phyloP scores from a whole-genome alignment of 169 alveolate genomes.

The Plasmodium vivax region DNA sequence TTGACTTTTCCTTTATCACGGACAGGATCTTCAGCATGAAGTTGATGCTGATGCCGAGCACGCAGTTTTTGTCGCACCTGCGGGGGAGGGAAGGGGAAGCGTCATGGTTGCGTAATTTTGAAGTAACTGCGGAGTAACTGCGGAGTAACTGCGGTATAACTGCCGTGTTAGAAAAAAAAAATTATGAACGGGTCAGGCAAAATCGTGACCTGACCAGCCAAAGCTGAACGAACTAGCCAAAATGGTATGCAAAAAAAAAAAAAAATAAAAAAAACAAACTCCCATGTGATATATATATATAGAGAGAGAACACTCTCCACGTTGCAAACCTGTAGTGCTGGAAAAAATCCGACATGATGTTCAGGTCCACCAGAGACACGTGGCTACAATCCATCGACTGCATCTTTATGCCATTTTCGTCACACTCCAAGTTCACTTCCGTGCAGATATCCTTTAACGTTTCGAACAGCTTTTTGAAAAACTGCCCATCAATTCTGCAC shows the following conservation, averaged over 20 bases:
- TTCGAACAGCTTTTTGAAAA: conserved; percentile 84
- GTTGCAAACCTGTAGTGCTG: conserved; percentile 84
- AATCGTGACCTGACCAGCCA: background rate
- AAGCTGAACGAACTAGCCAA: background rate
- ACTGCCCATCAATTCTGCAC: conserved; percentile 85
- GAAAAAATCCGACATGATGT: conserved; percentile 89
- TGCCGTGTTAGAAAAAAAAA: background rate
- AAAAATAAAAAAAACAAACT: background rate
- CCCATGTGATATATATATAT: background rate
- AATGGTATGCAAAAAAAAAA: background rate
- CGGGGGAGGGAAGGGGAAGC: background rate
- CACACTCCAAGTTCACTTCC: conserved; percentile 91
- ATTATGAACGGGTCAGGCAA: background rate
- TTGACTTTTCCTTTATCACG: conserved; percentile 83
- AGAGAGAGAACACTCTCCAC: background rate
- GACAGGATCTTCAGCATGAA: conserved; percentile 85
- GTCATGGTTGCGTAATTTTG: background rate
- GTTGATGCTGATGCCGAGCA: conserved; percentile 82
- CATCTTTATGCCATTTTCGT: conserved; percentile 89
- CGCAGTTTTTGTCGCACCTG: conserved; percentile 89
- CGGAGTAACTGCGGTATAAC: too few relatives aligned
- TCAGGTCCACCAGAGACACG: conserved; percentile 89
- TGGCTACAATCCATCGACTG: conserved; percentile 94
- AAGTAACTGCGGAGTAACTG: too few relatives aligned
- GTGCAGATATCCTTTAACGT: conserved; percentile 90